These are phyloP conservation scores for Spencermartinsiella europaea DNA, from an alignment of 805 yeast genomes.

Conservation along the genomic window DNA sequence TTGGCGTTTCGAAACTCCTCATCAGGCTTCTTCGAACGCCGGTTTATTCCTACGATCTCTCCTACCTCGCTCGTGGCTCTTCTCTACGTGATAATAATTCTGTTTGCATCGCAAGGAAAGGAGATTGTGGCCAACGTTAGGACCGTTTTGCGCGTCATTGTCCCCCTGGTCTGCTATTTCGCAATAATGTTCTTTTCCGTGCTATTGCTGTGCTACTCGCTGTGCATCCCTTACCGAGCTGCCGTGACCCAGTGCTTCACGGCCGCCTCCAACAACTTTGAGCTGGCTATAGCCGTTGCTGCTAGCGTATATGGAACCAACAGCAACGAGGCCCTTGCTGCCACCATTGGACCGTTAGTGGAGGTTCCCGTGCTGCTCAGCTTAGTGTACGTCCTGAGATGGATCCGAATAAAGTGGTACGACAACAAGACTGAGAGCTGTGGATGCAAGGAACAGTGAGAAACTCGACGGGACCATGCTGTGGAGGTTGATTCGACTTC, in stretches of 20 bases:
- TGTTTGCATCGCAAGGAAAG: slow-evolving; percentile 48
- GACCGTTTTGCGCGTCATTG: slow-evolving; percentile 44
- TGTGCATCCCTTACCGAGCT: slow-evolving; percentile 31
- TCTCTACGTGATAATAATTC: slow-evolving; percentile 46
- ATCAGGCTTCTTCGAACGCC: slow-evolving; percentile 29
- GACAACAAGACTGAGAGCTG: slow-evolving; percentile 9
- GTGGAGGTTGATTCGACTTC: too few relatives aligned
- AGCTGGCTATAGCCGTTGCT: slow-evolving; percentile 50
- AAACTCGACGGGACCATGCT: too few relatives aligned
- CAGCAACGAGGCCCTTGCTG: slow-evolving; percentile 50
- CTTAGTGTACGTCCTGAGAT: slow-evolving; percentile 20
- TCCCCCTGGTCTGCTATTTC: slow-evolving; percentile 47
- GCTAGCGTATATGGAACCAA: slow-evolving; percentile 48
- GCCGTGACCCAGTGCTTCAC: slow-evolving; percentile 50
- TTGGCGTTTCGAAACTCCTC: slow-evolving; percentile 31
- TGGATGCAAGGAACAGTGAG: slow-evolving; percentile 9
- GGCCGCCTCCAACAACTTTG: slow-evolving; percentile 56
- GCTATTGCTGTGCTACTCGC: slow-evolving; percentile 28
- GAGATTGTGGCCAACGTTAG: slow-evolving; percentile 45
- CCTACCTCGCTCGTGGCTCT: slow-evolving; percentile 51
- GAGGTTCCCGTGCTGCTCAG: slow-evolving; percentile 48
- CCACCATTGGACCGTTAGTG: slow-evolving; percentile 56
- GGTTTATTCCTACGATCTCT: slow-evolving; percentile 38
- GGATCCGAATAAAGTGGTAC: slow-evolving; percentile 7
- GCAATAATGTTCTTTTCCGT: slow-evolving; percentile 44